Base-by-base conservation (phyloP, 2,329 filamentous ascomycete species). In the Curvularia spicifera region DNA sequence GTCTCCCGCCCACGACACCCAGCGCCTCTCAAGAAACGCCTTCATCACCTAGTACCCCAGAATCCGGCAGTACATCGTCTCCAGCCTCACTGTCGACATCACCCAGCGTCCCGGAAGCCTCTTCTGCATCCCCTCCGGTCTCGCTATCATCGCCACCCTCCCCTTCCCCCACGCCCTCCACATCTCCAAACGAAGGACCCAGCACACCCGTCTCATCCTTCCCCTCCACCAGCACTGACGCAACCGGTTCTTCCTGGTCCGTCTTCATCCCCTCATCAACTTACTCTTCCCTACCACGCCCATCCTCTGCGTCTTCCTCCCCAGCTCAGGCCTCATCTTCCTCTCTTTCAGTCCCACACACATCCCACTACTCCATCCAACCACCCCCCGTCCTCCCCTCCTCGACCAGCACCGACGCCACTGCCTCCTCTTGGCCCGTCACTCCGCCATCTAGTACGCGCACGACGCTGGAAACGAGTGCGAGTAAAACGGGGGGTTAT, bases 381-480 rank as follows among this genome's bases (percentile, higher is more conserved):
- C 13, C 33, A 10, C 13, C 33, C 13, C 15, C 33, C 6, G 7
- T 37, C 33, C 33, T 37, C 13, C 33, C 33, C 6, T 5, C 13
- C 13, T 15, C 4, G 13, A 42, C 18, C 18, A 18, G 8, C 20
- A 42, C 39, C 6, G 39, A 42, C 4, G 39, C 39, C 18, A 42
- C 39, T 0, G 18, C 39, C 1, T 42, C 39, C 3, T 42, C 39
- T 4, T 42, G 39, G 39, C 20, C 39, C 39, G 8, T 42, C 33
- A 15, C 2, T 15, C 1, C 6, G 15, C 33, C 33, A n/a, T n/a
- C 33, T 6, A n/a, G 33, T 13, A 53, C 45, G 10, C 54, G 40
- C 1, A 57, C 60, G 1, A 63, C 60, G 4, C 56, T 63, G 13
- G 51, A 60, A 42, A 63, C 60, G 10, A 18, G 18, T 18, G 44